Evolutionary conservation across 2,329 filamentous ascomycete species (phyloP).

Genomic region (Neonectria punicea): DNA sequence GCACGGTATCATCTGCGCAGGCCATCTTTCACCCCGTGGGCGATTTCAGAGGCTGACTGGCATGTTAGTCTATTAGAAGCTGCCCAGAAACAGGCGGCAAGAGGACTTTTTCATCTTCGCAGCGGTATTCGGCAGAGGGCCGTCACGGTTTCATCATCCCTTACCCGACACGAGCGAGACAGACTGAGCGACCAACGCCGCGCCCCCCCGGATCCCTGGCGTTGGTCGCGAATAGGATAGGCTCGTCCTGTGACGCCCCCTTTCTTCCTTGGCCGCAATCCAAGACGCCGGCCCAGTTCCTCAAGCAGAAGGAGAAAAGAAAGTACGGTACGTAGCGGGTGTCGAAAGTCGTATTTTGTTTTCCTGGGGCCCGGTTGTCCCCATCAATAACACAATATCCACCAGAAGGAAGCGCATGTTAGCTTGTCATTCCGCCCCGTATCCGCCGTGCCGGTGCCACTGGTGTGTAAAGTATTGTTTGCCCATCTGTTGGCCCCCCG

Average conservation of each 20-base stretch:
- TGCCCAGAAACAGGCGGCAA: background rate
- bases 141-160: slow-evolving; percentile 20
- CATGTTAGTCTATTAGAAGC: background rate
- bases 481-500: slow-evolving; percentile 10
- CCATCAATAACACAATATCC: slow-evolving; percentile 8
- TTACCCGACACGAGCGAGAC: slow-evolving; percentile 17
- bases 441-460: slow-evolving; percentile 9
- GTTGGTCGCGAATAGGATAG: slow-evolving; percentile 12
- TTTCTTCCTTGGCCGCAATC: slow-evolving; percentile 15
- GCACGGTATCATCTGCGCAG: background rate
- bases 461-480: slow-evolving; percentile 8
- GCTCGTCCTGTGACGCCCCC: slow-evolving; percentile 15
- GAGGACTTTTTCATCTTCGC: background rate
- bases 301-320: slow-evolving; percentile 17
- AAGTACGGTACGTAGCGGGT: background rate
- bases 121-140: slow-evolving; percentile 7
- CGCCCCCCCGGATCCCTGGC: slow-evolving; percentile 1
- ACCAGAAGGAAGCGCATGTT: slow-evolving; percentile 8
- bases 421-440: slow-evolving; percentile 10
- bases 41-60: background rate
- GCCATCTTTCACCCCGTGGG: background rate
- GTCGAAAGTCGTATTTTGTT: slow-evolving; percentile 8
- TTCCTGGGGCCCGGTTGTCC: slow-evolving; percentile 1
- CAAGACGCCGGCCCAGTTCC: slow-evolving; percentile 23
- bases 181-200: background rate